A percentile compares a stretch with the other conserved stretches of the same genome.
phyloP scores from a whole-genome alignment of 2,329 filamentous ascomycete species.

The Fusarium praegraminearum region DNA sequence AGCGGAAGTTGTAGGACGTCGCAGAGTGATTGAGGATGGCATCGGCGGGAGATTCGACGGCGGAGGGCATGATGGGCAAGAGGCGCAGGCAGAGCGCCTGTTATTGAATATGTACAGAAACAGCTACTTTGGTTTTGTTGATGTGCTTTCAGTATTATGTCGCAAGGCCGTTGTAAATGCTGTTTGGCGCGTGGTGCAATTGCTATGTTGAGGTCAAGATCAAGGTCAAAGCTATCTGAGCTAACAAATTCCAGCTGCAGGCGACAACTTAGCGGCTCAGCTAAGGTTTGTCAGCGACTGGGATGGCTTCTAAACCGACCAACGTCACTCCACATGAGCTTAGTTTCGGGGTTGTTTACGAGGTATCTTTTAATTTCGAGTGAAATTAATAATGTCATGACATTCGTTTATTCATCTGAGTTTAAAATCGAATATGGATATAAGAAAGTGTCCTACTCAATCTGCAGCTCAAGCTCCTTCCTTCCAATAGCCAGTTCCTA shows the following conservation, averaged over 20 bases:
- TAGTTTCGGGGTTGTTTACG: neutral
- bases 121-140: neutral
- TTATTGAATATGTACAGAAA: neutral
- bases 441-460: neutral
- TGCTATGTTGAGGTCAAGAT: conserved; percentile 21
- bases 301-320: conserved; percentile 13
- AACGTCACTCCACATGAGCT: conserved; percentile 25
- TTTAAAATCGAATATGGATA: neutral
- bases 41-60: conserved; percentile 49
- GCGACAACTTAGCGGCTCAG: conserved; percentile 11
- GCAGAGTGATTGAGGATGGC: conserved; percentile 69
- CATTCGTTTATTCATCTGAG: neutral
- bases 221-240: conserved; percentile 10
- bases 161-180: neutral
- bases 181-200: neutral
- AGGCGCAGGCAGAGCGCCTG: conserved; percentile 27
- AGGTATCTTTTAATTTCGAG: neutral
- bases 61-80: conserved; percentile 48
- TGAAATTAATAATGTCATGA: neutral
- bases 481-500: neutral
- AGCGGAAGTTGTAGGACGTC: conserved; percentile 78
- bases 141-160: neutral
- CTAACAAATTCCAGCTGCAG: conserved; percentile 38
- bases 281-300: conserved; percentile 38
- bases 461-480: neutral